Evolutionary conservation across 306 rosid species (phyloP), one percentile per base, ranked within the genome.

Genomic region (Dryas alaskensis): DNA sequence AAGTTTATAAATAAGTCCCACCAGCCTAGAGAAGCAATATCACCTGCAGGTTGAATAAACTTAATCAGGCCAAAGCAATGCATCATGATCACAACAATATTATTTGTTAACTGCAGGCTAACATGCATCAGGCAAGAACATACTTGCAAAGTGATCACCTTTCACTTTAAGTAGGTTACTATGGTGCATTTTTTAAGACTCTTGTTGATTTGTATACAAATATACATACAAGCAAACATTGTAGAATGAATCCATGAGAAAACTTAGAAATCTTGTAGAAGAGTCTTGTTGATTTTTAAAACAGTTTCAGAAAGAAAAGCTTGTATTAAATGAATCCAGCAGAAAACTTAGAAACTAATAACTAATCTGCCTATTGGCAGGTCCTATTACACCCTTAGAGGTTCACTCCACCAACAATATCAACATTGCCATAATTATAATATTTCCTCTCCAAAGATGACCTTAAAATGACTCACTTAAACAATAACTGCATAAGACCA

Each of bases 1-100:
- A 70, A 93, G 88, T 88, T 93, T 67, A 93, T 93, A 80, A 93
- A 93, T 50, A 93, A 85, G 83, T 93, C 97, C 98, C 98, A 93
- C 98, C 98, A 93, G 78, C 92, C 96, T 54, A 93, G 80, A 77
- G 91, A 90, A 77, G 92, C 87, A 74, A 88, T 90, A 84, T 89
- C 93, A 70, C 98, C 98, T 93, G 91, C 78, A 81, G 9, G 48
- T 60, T 39, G 76, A 72, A 70, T 37, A 22, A 60, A 73, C 57
- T 50, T 16, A 53, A 40, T 57, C 43, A 46, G 60, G 47, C 27
- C 10, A 43, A 57, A 70, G 44, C 5, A 57, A 47, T 10, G 45
- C 68, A 43, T 51, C 58, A 65, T 31, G 52, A 75, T 53, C 44
- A 31, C 39, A 52, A 11, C 67, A 50, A 51, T 54, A 49, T 60